Base-by-base conservation (phyloP, 2,329 filamentous ascomycete genomes). In the Onygenales sp. region DNA sequence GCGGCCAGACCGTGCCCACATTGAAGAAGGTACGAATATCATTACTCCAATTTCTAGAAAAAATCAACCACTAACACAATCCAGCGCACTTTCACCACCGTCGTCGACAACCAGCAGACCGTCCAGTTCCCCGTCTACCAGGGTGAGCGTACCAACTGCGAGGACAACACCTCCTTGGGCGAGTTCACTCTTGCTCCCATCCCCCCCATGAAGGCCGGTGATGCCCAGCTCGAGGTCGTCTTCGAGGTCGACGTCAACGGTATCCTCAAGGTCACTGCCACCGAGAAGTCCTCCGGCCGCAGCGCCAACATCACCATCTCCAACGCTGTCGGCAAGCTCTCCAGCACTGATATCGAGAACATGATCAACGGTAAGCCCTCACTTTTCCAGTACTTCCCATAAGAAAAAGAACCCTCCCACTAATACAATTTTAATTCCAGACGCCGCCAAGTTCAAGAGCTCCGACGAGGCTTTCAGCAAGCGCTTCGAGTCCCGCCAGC, bases 221-320 rank as follows among this genome's bases (percentile, higher is more conserved):
- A 98, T 72, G 88, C 93, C 64, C 91, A 95, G 62, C 87, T 98
- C 45, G 93, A 98, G 78, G 88, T 92, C 64, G 90, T 97, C 73
- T 97, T 98, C 77, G 93, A 98, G 80, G 93, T 98, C 70, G 93
- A 98, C 65, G 93, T 96, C 82, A 98, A 98, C 81, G 93, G 93
- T 86, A 95, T 96, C 73, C 86, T 98, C 62, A 98, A 98, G 85
- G 93, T 97, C 68, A 97, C 92, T 59, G 93, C 93, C 63, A 96
- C 92, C 47, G 93, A 98, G 84, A 98, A 98, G 85, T 92, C 89
- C 64, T 95, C 93, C 36, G 93, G 93, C 68, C 91, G 93, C 73
- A 93, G 82, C 69, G 93, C 93, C 77, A 98, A 98, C 85, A 98
- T 98, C 75, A 98, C 93, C 72, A 98, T 98, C 77, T 89, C 88